phyloP scores from a whole-genome alignment of 257 asterid species.

The Solanum ossicruentum region DNA sequence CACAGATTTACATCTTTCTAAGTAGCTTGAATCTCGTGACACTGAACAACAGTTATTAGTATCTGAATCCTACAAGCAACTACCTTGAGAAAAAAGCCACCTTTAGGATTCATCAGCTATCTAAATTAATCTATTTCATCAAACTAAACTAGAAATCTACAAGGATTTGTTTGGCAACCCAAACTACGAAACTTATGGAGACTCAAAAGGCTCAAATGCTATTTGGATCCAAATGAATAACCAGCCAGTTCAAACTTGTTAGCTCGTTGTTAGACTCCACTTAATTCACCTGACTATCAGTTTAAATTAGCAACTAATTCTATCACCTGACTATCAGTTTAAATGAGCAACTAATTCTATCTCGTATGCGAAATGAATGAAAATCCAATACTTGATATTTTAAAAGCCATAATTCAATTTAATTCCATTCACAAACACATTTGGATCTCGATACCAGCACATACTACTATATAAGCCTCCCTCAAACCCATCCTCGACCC shows the following conservation, averaged over 20 bases:
- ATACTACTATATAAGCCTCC: neutral
- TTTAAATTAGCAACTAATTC: neutral
- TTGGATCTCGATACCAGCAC: neutral
- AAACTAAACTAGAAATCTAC: neutral
- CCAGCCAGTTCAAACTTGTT: neutral
- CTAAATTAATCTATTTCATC: neutral
- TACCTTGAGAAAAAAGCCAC: neutral
- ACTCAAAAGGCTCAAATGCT: neutral
- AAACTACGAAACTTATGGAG: neutral
- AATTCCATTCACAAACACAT: neutral
- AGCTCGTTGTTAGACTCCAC: neutral
- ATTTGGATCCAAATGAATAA: neutral
- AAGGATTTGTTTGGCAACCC: neutral
- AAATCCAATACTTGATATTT: neutral
- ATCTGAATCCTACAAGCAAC: neutral
- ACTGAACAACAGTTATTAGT: neutral
- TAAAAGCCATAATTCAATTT: neutral
- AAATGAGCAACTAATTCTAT: neutral
- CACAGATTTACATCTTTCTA: neutral
- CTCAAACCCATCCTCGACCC: neutral
- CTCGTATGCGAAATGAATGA: neutral
- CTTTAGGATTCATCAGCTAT: neutral
- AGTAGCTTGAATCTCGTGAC: neutral
- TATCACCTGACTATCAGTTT: neutral
- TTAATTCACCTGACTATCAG: neutral